phyloP scores from a whole-genome alignment of 169 alveolate genomes.

The Eimeria sp. region DNA sequence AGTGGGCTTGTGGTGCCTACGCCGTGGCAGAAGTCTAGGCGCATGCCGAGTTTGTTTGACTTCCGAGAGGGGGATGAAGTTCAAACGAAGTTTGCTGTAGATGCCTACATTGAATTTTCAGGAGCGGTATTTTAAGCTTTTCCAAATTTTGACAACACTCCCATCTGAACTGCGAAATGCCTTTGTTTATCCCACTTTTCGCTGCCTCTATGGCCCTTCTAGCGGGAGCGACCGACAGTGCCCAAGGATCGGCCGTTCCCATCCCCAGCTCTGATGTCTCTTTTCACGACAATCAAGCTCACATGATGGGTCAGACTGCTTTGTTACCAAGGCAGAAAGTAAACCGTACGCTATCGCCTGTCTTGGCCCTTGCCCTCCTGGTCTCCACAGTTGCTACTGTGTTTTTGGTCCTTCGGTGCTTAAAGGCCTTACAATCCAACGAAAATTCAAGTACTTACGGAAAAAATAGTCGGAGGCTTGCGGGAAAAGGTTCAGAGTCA shows the following conservation, averaged over 20 bases:
- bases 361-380: not conserved
- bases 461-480: not conserved
- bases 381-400: not conserved
- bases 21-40: not conserved
- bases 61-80: not conserved
- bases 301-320: too few species aligned
- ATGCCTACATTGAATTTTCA: not conserved
- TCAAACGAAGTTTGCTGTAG: not conserved
- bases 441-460: not conserved
- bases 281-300: not conserved
- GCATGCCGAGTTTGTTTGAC: not conserved
- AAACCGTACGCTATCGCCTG: not conserved
- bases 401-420: not conserved
- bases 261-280: not conserved
- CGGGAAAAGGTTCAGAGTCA: not conserved
- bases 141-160: not conserved
- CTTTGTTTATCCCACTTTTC: not conserved
- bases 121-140: not conserved
- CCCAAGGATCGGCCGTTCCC: not conserved
- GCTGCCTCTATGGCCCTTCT: constrained; percentile 14
- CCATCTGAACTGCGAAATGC: not conserved
- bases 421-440: not conserved
- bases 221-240: not conserved
- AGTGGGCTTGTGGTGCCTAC: not conserved
- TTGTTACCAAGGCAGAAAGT: not conserved